phyloP scores from a whole-genome alignment of 2,329 filamentous ascomycete species.

The Monosporascus sp. region DNA sequence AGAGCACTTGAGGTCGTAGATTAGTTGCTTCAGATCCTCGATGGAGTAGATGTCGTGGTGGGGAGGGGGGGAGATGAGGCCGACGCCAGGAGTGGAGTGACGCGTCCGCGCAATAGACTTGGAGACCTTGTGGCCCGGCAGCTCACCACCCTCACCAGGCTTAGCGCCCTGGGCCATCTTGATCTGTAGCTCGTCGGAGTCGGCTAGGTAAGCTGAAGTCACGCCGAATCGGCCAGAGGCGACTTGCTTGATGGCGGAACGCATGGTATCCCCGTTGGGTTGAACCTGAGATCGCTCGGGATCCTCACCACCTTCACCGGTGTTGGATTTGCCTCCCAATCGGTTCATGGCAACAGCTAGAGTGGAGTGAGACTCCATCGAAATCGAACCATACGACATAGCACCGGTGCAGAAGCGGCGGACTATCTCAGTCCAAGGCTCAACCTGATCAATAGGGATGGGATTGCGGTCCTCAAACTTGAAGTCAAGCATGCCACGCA shows the following conservation, averaged over 20 bases:
- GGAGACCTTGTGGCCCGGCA: constrained; percentile 94
- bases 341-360: constrained; percentile 95
- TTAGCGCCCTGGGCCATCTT: constrained; percentile 99
- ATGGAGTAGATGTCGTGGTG: constrained; percentile 99
- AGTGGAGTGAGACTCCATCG: constrained; percentile 96
- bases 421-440: constrained; percentile 97
- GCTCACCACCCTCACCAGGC: constrained; percentile 93
- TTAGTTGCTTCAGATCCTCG: constrained; percentile 94
- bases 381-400: constrained; percentile 98
- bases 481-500: constrained; percentile 91
- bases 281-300: constrained; percentile 81
- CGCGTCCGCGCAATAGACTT: constrained; percentile 89
- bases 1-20: constrained; percentile 95
- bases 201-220: constrained; percentile 88
- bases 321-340: constrained; percentile 94
- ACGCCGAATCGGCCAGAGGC: constrained; percentile 95
- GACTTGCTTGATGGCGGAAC: constrained; percentile 96
- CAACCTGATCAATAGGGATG: constrained; percentile 92
- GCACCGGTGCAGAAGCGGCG: constrained; percentile 94
- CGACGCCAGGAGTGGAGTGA: constrained; percentile 93
- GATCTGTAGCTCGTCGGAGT: constrained; percentile 94
- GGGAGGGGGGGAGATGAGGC: constrained; percentile 89
- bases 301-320: constrained; percentile 94
- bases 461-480: constrained; percentile 82
- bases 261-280: constrained; percentile 93